A percentile compares a stretch with the other conserved stretches of the same genome.
Conservation (phyloP, 352 stramenopile species). For the Globisporangium irregulare region DNA sequence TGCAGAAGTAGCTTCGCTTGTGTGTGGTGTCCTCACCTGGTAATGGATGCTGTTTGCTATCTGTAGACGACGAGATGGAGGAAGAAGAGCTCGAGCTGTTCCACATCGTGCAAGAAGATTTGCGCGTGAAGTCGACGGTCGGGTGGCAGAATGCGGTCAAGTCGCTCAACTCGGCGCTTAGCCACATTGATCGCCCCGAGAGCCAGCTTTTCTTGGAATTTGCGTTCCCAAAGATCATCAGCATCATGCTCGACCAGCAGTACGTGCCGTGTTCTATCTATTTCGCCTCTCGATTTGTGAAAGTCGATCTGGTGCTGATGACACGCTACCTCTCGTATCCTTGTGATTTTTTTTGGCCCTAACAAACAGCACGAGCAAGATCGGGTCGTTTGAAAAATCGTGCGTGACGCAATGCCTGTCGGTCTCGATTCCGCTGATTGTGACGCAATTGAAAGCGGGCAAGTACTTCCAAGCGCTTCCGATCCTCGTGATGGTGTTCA, state of each 20-base stretch:
- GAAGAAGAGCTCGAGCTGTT: slow-evolving; percentile 84
- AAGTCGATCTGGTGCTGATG: not conserved
- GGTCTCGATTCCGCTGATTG: slow-evolving; percentile 59
- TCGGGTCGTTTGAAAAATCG: slow-evolving; percentile 81
- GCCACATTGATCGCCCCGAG: slow-evolving; percentile 65
- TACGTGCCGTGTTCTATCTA: slow-evolving; percentile 35
- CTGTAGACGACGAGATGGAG: slow-evolving; percentile 57
- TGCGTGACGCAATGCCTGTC: slow-evolving; percentile 80
- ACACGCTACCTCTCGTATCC: not conserved
- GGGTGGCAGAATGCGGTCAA: slow-evolving; percentile 89
- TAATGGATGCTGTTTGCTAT: slow-evolving; percentile 10
- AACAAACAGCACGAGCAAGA: slow-evolving; percentile 78
- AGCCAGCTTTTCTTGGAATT: slow-evolving; percentile 77
- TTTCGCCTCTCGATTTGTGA: slow-evolving; percentile 4
- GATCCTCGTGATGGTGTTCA: slow-evolving; percentile 81
- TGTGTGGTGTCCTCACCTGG: not conserved
- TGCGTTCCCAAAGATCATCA: slow-evolving; percentile 77
- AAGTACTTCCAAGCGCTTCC: slow-evolving; percentile 63
- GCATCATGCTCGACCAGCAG: slow-evolving; percentile 90
- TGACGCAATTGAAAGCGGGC: slow-evolving; percentile 70
- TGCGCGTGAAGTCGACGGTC: slow-evolving; percentile 87
- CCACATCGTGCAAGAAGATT: slow-evolving; percentile 79
- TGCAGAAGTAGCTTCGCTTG: not conserved
- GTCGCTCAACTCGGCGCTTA: slow-evolving; percentile 70
- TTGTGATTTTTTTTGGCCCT: not conserved